phyloP scores from a whole-genome alignment of 345 rosid species.

The Melastoma malabathricum region DNA sequence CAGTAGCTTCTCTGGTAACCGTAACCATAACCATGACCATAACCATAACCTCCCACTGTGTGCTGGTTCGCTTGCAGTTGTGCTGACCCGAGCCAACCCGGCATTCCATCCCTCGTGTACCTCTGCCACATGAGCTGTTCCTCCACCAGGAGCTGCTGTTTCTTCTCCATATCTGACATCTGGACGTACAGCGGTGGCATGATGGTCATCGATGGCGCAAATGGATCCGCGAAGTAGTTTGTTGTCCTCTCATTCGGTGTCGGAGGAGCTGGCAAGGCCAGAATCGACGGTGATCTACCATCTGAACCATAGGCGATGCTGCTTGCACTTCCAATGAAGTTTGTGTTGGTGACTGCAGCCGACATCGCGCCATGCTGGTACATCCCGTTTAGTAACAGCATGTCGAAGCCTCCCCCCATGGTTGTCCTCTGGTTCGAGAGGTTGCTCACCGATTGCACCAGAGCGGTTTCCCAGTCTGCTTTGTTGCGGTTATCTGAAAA shows the following conservation, averaged over 20 bases:
- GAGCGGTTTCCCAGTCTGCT: slow-evolving; percentile 64
- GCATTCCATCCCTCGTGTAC: slow-evolving; percentile 34
- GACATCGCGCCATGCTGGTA: slow-evolving; percentile 32
- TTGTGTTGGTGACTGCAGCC: neutral
- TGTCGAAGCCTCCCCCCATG: slow-evolving; percentile 41
- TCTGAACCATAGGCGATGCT: too few relatives aligned
- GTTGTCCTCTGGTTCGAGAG: slow-evolving; percentile 21
- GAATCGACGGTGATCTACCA: slow-evolving; percentile 10
- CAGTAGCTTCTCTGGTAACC: neutral
- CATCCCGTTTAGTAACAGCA: slow-evolving; percentile 40
- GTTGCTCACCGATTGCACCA: slow-evolving; percentile 56
- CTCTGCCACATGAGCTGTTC: slow-evolving; percentile 52
- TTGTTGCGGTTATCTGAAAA: slow-evolving; percentile 31
- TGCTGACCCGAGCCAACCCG: slow-evolving; percentile 27
- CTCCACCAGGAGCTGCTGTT: slow-evolving; percentile 33
- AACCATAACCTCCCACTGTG: slow-evolving; percentile 20
- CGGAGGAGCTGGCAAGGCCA: slow-evolving; percentile 42
- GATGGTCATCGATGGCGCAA: slow-evolving; percentile 31
- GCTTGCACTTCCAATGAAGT: too few relatives aligned
- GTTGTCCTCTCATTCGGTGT: neutral
- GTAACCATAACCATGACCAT: too few relatives aligned
- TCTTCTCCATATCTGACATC: slow-evolving; percentile 50
- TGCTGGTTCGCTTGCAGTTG: slow-evolving; percentile 18
- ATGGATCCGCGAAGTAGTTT: slow-evolving; percentile 22
- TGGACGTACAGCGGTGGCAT: slow-evolving; percentile 44